A percentile compares a stretch with the other conserved stretches of the same genome.
Conservation (phyloP, 768 basidiomycete genomes). For the Chiua virens region DNA sequence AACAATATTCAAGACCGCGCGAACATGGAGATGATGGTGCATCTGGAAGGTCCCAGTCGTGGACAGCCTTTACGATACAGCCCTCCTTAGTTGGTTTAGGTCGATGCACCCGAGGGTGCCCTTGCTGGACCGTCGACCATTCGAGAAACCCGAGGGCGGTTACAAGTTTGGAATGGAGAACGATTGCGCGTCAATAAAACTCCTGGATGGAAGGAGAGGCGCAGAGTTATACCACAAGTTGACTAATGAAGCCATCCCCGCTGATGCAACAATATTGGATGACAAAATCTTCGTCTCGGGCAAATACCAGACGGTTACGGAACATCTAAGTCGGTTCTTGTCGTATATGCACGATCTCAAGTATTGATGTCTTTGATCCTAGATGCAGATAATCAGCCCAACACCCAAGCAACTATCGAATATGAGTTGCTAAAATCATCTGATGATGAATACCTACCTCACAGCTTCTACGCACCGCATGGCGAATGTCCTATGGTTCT, state of each 20-base stretch:
- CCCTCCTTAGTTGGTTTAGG: constrained; percentile 60
- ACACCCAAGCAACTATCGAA: constrained; percentile 32
- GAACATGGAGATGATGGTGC: constrained; percentile 62
- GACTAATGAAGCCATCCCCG: constrained; percentile 10
- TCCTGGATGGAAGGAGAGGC: constrained; percentile 27
- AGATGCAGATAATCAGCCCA: constrained; percentile 37
- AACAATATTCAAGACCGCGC: constrained; percentile 68
- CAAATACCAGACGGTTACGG: constrained; percentile 37
- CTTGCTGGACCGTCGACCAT: constrained; percentile 31
- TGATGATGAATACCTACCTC: constrained; percentile 58
- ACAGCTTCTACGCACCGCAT: constrained; percentile 58
- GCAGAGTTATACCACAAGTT: constrained; percentile 25
- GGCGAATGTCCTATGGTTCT: constrained; percentile 62
- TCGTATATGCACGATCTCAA: not conserved
- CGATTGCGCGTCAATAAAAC: constrained; percentile 27
- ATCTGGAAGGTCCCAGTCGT: constrained; percentile 72
- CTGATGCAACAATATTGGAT: constrained; percentile 5
- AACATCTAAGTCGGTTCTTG: constrained; percentile 37
- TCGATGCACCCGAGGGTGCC: constrained; percentile 47
- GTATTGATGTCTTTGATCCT: constrained; percentile 11
- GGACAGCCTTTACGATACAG: constrained; percentile 67
- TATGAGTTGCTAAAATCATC: constrained; percentile 24
- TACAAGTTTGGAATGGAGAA: constrained; percentile 42
- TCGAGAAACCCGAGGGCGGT: constrained; percentile 28
- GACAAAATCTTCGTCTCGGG: constrained; percentile 29